Base-by-base conservation (phyloP, 1,284 basidiomycete species). In the Xanthoconium separans region DNA sequence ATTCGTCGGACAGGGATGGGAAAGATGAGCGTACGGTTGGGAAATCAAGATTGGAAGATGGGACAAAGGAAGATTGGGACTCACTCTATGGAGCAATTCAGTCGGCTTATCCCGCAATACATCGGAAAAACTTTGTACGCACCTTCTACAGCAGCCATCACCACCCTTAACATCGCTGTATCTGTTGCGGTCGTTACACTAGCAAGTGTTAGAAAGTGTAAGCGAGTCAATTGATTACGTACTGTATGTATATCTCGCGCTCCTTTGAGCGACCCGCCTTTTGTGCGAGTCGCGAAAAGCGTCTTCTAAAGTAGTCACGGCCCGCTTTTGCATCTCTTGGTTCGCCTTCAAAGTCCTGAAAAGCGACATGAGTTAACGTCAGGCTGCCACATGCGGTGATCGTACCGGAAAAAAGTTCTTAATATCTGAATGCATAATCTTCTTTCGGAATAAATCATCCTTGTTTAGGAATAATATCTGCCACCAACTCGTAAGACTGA, bases 61-160 rank as follows among this genome's bases (percentile, higher is more conserved):
- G 51, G 52, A 53, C 46, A 65, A 66, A 67, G 60, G 57, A 76
- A 70, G 68, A 70, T 31, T 8, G 60, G 57, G 47, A 89, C 89
- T 90, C 81, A 91, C 89, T 91, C 89, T 91, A 57, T 58, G 64
- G 44, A 56, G 55, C 0, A 44, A 6, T 53, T 69, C 60, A 64
- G 53, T 36, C 37, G 20, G 37, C n/a, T 44, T 53, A 44, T 53
- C 52, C 9, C 45, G 31, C 34, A 56, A 42, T 50, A 24, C 46
- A 46, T 54, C 47, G 42, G 36, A 51, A 50, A 53, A 47, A 27
- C 27, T 6, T n/a, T 40, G 44, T 50, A 77, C 83, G 62, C 61
- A 89, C 90, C 89, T 91, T 92, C 89, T 54, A 93, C 92, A 58
- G 93, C 92, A 58, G 89, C 89, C 94, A 98, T 96, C 37, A 97